Percentiles rank a stretch among this genome's conserved stretches.
Conservation (phyloP, 176 grass and related monocot species). For the Oryza meyeriana region DNA sequence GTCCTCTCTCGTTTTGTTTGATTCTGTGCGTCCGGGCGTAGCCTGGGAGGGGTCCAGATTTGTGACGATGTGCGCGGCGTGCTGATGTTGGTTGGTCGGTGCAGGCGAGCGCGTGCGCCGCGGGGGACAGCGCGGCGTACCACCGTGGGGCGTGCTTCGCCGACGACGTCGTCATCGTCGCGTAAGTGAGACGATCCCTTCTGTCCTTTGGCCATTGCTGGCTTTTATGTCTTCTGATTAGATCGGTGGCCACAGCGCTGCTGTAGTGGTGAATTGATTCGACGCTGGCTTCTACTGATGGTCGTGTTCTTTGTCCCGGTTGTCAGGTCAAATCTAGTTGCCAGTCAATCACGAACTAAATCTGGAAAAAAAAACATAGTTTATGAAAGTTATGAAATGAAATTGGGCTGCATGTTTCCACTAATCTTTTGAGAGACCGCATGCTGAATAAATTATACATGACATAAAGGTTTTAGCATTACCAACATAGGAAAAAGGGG, state of each 20-base stretch:
- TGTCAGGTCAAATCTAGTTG: background rate
- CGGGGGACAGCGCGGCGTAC: slow-evolving; percentile 57
- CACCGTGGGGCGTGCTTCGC: slow-evolving; percentile 55
- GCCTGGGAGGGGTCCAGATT: background rate
- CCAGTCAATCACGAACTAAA: background rate
- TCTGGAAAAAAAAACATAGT: background rate
- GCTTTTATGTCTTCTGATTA: background rate
- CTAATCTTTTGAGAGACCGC: background rate
- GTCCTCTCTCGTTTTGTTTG: background rate
- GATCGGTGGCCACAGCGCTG: background rate
- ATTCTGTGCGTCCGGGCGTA: background rate
- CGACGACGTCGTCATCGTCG: slow-evolving; percentile 95
- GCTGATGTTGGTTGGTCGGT: background rate
- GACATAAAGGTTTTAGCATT: background rate
- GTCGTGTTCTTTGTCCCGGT: background rate
- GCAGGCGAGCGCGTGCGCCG: slow-evolving; percentile 67
- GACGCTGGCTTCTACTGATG: background rate
- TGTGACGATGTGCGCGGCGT: background rate
- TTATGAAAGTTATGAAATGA: background rate
- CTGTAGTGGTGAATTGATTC: background rate
- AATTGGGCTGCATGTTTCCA: background rate
- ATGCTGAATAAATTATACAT: background rate
- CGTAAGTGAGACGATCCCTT: slow-evolving; percentile 46
- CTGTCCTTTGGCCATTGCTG: background rate
- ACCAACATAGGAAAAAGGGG: background rate